Evolutionary conservation across 345 rosid species (phyloP), one percentile per base, ranked within the genome.

Genomic region (Bruguiera sexangula): DNA sequence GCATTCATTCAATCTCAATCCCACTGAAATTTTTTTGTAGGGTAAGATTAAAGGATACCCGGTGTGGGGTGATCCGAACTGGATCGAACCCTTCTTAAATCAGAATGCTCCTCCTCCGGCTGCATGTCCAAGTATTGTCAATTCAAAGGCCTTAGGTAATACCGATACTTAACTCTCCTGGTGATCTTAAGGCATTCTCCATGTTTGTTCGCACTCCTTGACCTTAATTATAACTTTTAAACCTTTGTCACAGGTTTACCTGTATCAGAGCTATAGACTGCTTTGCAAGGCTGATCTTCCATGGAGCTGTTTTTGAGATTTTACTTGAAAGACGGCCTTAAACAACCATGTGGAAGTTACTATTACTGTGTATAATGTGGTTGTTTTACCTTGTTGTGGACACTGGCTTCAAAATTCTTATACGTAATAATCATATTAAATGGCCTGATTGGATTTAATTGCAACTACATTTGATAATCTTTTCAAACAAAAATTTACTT

Each of bases 1-100:
- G 15, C 46, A 39, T 39, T 39, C 46, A 39, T 39, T 30, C 34
- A 62, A 66, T 21, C 54, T 36, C 51, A 39, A 8, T 56, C 43
- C 61, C 34, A 51, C 64, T 26, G 60, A 48, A 11, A 27, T 26
- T 27, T 66, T 15, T 24, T 74, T 27, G 29, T 73, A 89, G 97
- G 98, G 98, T 65, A 84, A 86, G 86, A 75, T 94, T 64, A 94
- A 91, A 84, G 95, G 95, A n/a, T 94, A 87, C 60, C 98, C 98
- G 0, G 43, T 85, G 27, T 94, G 98, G 98, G 75, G 81, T 2
- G 82, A 94, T 76, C 80, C 97, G 0, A 94, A 94, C 78, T 80
- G 74, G 22, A 85, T 91, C 7, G 96, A 83, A 57, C 97, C 96
- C 1, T 94, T 94, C 82, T 80, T 91, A 82, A 83, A 91, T 0